Evolutionary conservation across 495 filamentous ascomycete genomes (phyloP).

Genomic region (Annulohypoxylon moriforme): DNA sequence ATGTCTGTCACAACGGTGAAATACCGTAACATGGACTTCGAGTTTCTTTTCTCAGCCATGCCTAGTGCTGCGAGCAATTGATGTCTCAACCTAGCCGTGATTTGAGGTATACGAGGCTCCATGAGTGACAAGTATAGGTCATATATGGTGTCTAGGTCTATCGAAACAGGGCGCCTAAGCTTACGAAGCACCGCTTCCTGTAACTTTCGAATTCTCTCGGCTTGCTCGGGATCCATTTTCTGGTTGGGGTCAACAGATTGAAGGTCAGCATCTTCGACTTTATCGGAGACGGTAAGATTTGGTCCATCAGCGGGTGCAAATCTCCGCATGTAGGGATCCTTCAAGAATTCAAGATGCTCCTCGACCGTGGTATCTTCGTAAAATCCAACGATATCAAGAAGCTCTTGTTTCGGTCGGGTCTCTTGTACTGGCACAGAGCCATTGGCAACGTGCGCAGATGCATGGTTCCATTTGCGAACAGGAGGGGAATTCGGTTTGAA

Average conservation of each 20-base stretch:
- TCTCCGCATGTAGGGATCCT: constrained; percentile 60
- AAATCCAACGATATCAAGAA: constrained; percentile 61
- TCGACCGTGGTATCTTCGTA: constrained; percentile 58
- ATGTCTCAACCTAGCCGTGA: constrained; percentile 69
- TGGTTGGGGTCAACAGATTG: constrained; percentile 51
- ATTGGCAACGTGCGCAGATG: constrained; percentile 2
- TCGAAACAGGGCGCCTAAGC: constrained; percentile 46
- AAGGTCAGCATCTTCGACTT: constrained; percentile 56
- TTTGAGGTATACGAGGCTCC: constrained; percentile 72
- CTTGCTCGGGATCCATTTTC: constrained; percentile 38
- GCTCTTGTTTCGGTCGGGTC: constrained; percentile 49
- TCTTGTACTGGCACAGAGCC: neutral
- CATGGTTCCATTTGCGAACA: constrained; percentile 40
- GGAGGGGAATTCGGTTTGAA: constrained; percentile 20
- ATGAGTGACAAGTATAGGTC: constrained; percentile 57
- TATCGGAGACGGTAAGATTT: constrained; percentile 57
- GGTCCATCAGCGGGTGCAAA: constrained; percentile 59
- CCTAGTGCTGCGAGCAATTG: constrained; percentile 76
- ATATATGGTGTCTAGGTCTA: constrained; percentile 56
- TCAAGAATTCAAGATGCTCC: constrained; percentile 57
- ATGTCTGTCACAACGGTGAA: constrained; percentile 86
- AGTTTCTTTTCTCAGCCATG: constrained; percentile 65
- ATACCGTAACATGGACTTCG: constrained; percentile 78
- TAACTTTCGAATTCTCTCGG: constrained; percentile 49
- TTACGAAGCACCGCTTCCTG: constrained; percentile 47